Evolutionary conservation across 2,329 filamentous ascomycete species (phyloP).

Genomic region (Fusarium udum): DNA sequence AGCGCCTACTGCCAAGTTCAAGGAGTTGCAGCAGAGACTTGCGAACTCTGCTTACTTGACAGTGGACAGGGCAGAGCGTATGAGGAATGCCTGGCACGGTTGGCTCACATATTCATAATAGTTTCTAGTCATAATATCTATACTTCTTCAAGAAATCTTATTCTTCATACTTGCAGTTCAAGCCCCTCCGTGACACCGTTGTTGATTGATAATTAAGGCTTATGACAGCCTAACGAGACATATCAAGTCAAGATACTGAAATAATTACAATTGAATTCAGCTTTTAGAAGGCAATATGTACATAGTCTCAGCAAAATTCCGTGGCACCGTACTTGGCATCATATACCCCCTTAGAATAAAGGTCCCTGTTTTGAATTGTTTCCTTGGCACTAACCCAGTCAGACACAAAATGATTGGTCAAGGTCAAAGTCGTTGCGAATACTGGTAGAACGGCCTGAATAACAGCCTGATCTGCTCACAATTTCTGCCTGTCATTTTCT

Average conservation of each 20-base stretch:
- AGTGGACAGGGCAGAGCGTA: constrained; percentile 22
- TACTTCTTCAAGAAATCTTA: no score
- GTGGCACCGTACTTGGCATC: no score
- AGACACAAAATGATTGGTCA: accelerated
- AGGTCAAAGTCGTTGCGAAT: accelerated
- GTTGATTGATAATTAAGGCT: no score
- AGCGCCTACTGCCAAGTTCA: constrained; percentile 45
- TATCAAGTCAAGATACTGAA: no score
- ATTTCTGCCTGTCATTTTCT: no score
- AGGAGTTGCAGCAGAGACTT: constrained; percentile 24
- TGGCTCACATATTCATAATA: constrained; percentile 38
- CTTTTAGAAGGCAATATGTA: no score
- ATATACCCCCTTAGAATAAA: no score
- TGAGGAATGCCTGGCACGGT: constrained; percentile 40
- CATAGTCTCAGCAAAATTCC: no score
- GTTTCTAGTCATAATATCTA: neutral
- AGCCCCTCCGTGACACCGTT: accelerated
- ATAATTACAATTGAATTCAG: no score
- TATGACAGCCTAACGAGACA: no score
- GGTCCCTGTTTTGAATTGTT: accelerated
- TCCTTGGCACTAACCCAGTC: accelerated
- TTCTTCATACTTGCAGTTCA: accelerated
- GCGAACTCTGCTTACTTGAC: constrained; percentile 33
- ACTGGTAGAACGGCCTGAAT: neutral
- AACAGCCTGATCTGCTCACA: no score